phyloP scores from a whole-genome alignment of 768 basidiomycete genomes.

The Collybia mongolica region DNA sequence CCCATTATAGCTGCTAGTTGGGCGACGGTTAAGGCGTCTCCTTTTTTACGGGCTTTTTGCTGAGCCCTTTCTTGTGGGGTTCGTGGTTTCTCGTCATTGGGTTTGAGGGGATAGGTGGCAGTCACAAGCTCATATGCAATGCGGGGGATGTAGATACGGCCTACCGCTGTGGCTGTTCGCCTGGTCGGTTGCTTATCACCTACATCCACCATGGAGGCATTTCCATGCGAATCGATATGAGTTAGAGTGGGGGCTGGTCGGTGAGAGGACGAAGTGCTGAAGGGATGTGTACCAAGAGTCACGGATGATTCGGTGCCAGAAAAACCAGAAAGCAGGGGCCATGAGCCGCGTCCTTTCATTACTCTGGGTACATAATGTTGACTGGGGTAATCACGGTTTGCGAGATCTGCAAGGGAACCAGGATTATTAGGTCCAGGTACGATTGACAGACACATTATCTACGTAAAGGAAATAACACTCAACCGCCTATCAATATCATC shows the following conservation, averaged over 20 bases:
- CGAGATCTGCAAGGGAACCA: constrained; percentile 12
- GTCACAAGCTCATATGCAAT: constrained; percentile 67
- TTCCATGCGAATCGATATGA: constrained; percentile 71
- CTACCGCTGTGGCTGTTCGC: constrained; percentile 73
- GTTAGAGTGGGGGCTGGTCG: constrained; percentile 44
- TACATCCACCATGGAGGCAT: constrained; percentile 84
- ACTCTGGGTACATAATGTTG: background rate
- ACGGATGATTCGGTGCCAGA: background rate
- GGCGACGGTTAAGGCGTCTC: constrained; percentile 70
- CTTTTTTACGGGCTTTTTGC: constrained; percentile 60
- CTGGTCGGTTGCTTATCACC: constrained; percentile 57
- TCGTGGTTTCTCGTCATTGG: constrained; percentile 6
- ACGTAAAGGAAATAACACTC: constrained; percentile 42
- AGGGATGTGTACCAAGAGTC: constrained; percentile 2
- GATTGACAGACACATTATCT: constrained; percentile 16
- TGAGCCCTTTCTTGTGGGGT: constrained; percentile 30
- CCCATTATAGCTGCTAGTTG: constrained; percentile 89
- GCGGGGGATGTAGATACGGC: constrained; percentile 66
- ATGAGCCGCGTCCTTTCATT: background rate
- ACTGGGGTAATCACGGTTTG: background rate
- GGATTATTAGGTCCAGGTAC: constrained; percentile 13
- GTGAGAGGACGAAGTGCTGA: constrained; percentile 18
- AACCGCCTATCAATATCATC: constrained; percentile 95
- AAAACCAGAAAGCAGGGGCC: background rate
- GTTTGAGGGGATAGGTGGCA: constrained; percentile 30